Evolutionary conservation across 805 yeast genomes (phyloP).

Genomic region (Myxozyma geophila): DNA sequence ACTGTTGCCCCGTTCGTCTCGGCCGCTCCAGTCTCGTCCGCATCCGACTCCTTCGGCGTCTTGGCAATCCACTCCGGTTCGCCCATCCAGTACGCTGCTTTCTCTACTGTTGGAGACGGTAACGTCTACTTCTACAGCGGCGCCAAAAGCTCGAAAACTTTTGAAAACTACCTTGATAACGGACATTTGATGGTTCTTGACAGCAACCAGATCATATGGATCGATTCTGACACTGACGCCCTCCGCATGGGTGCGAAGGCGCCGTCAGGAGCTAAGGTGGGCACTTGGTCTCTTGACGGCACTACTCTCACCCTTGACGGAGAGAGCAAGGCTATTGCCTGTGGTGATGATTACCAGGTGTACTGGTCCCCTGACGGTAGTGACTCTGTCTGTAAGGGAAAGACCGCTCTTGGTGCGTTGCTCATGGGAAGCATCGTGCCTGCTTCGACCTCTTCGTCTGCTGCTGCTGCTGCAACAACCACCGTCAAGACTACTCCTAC

Average conservation of each 20-base stretch:
- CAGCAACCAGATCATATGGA: constrained; percentile 1
- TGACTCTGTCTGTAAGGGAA: neutral
- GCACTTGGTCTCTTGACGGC: constrained; percentile 15
- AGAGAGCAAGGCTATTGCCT: constrained; percentile 18
- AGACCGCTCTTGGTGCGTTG: neutral
- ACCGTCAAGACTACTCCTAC: constrained; percentile 6
- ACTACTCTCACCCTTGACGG: constrained; percentile 12
- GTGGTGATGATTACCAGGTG: constrained; percentile 21
- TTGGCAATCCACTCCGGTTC: constrained; percentile 15
- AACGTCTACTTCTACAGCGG: constrained; percentile 12
- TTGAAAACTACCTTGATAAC: neutral
- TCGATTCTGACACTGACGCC: constrained; percentile 17
- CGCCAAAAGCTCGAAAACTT: neutral
- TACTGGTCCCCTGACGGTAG: constrained; percentile 19
- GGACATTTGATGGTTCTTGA: constrained; percentile 7
- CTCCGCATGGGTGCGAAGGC: constrained; percentile 9
- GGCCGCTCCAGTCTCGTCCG: constrained; percentile 2
- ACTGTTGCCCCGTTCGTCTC: neutral
- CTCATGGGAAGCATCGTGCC: neutral
- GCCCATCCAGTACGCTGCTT: constrained; percentile 5
- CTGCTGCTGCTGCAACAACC: constrained; percentile 13
- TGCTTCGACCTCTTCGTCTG: neutral
- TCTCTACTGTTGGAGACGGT: constrained; percentile 8
- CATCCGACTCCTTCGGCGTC: neutral
- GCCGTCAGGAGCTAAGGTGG: neutral